Evolutionary conservation across 768 basidiomycete species (phyloP).

Genomic region (Roridomyces roridus): DNA sequence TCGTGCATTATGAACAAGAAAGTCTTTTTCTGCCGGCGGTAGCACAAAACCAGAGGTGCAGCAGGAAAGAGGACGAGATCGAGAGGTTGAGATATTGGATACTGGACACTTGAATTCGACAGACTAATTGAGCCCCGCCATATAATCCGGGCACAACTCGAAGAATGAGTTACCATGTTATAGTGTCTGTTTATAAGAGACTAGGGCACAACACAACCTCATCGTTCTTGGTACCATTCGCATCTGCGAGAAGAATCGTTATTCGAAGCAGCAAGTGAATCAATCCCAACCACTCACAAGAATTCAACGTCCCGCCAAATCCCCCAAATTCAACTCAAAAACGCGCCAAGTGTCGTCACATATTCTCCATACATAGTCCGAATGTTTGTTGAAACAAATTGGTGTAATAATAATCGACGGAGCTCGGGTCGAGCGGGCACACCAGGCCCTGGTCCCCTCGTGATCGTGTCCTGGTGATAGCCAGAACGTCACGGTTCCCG

Average conservation of each 20-base stretch:
- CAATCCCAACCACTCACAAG: background rate
- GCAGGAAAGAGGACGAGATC: too few relatives aligned
- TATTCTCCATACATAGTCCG: slow-evolving; percentile 14
- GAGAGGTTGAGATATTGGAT: too few relatives aligned
- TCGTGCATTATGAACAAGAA: too few relatives aligned
- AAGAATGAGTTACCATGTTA: too few relatives aligned
- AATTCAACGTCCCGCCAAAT: slow-evolving; percentile 12
- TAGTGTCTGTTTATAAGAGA: too few relatives aligned
- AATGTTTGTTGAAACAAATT: slow-evolving; percentile 16
- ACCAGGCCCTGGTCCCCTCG: slow-evolving; percentile 16
- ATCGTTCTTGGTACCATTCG: slow-evolving; percentile 10
- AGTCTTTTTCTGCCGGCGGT: too few relatives aligned
- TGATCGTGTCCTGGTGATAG: slow-evolving; percentile 16
- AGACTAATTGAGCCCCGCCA: slow-evolving; percentile 10
- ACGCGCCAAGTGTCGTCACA: background rate
- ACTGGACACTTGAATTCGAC: too few relatives aligned
- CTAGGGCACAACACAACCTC: slow-evolving; percentile 5
- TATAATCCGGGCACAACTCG: slow-evolving; percentile 17
- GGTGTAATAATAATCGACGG: slow-evolving; percentile 10
- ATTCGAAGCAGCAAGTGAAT: background rate
- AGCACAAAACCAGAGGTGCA: too few relatives aligned
- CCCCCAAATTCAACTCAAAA: slow-evolving; percentile 3
- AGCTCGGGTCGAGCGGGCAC: slow-evolving; percentile 4
- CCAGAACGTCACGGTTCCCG: slow-evolving; percentile 8
- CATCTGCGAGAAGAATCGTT: background rate